These are phyloP conservation scores for Monosporascus ibericus DNA, from an alignment of 2,329 filamentous ascomycete species.

Conservation along the genomic window DNA sequence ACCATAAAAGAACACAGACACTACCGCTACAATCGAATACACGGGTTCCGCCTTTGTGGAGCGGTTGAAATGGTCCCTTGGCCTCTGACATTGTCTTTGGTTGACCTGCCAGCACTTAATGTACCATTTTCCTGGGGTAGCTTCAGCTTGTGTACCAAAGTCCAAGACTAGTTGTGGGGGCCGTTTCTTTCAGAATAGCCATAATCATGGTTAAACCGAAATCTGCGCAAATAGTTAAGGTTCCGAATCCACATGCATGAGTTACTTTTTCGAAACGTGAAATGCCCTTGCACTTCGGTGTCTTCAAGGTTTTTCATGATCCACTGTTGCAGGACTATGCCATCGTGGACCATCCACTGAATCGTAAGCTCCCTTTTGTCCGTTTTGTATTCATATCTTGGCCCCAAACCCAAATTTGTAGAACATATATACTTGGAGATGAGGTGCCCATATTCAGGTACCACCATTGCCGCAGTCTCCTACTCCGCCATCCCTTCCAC, in stretches of 20 bases:
- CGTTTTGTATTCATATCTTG: not conserved
- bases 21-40: slow-evolving; percentile 1
- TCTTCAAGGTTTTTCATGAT: not conserved
- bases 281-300: not conserved
- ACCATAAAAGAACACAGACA: slow-evolving; percentile 2
- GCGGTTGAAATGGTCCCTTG: too few relatives aligned
- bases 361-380: not conserved
- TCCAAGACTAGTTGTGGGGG: too few relatives aligned
- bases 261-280: not conserved
- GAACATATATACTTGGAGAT: too few relatives aligned
- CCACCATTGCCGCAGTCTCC: too few relatives aligned
- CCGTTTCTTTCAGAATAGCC: not conserved
- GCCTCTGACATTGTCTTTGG: too few relatives aligned
- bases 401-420: too few relatives aligned
- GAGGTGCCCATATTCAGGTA: too few relatives aligned
- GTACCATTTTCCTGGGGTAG: too few relatives aligned
- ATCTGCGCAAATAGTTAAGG: not conserved
- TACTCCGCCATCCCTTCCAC: too few relatives aligned
- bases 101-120: too few relatives aligned
- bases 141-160: too few relatives aligned
- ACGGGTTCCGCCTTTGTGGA: too few relatives aligned
- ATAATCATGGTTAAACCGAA: slow-evolving; percentile 1
- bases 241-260: slow-evolving; percentile 3
- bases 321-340: slow-evolving; percentile 2
- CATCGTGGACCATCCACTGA: slow-evolving; percentile 5